These are phyloP conservation scores for Exophiala mesophila DNA, from an alignment of 2,329 filamentous ascomycete genomes.

Conservation along the genomic window DNA sequence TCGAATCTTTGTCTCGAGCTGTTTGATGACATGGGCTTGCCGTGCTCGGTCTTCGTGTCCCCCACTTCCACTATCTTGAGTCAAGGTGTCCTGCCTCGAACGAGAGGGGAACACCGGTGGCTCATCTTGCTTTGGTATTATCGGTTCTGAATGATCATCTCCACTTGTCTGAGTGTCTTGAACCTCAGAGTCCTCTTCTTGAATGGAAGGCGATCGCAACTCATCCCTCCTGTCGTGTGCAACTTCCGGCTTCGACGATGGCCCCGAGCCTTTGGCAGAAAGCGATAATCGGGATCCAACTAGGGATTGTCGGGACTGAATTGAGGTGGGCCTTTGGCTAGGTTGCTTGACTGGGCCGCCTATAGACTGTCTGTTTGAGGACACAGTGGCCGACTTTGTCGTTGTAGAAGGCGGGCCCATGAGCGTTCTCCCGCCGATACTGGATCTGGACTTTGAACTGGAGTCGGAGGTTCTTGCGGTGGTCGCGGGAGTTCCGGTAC, in stretches of 20 bases:
- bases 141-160: conserved; percentile 2
- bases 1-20: conserved; percentile 80
- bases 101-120: neutral
- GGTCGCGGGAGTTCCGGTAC: conserved; percentile 62
- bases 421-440: conserved; percentile 54
- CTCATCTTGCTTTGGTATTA: neutral
- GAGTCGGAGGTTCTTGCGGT: conserved; percentile 39
- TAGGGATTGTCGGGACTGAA: conserved; percentile 34
- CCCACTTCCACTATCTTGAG: neutral
- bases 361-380: conserved; percentile 15
- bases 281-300: conserved; percentile 22
- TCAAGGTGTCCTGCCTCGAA: neutral
- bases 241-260: conserved; percentile 3
- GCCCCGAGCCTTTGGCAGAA: conserved; percentile 1
- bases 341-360: conserved; percentile 17
- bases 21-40: conserved; percentile 53
- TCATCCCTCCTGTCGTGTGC: neutral
- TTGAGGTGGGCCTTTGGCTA: conserved; percentile 32
- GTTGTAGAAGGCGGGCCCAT: conserved; percentile 59
- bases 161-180: neutral
- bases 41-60: conserved; percentile 14
- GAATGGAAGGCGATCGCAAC: conserved; percentile 9
- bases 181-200: conserved; percentile 9
- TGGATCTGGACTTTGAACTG: conserved; percentile 51
- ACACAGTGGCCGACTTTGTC: conserved; percentile 7